Conservation (phyloP, 805 yeast genomes). For the Ogataea saltuana region DNA sequence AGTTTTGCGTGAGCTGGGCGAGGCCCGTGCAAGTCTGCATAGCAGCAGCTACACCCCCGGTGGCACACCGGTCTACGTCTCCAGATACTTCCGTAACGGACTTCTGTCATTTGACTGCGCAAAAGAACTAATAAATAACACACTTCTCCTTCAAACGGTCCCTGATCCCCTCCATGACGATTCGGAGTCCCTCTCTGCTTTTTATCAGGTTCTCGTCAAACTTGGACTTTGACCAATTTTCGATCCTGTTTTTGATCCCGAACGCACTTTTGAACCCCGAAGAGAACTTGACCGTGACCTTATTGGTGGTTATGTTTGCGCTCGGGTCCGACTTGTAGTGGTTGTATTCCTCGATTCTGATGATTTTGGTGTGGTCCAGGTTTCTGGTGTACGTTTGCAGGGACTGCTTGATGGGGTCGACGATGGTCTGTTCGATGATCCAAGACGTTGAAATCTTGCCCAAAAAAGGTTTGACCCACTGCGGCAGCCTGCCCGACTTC, state of each 20-base stretch:
- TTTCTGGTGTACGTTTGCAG: conserved; percentile 77
- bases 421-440: conserved; percentile 76
- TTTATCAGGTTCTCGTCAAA: conserved; percentile 67
- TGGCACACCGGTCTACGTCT: too few relatives aligned
- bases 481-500: conserved; percentile 79
- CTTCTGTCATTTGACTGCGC: too few relatives aligned
- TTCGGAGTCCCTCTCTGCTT: conserved; percentile 70
- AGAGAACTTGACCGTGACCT: conserved; percentile 60
- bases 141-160: conserved; percentile 19
- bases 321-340: conserved; percentile 44
- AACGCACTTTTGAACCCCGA: conserved; percentile 57
- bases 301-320: conserved; percentile 44
- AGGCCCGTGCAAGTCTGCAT: background rate
- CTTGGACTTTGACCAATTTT: conserved; percentile 73
- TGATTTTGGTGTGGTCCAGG: conserved; percentile 76
- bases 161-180: conserved; percentile 61
- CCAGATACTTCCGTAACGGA: too few relatives aligned
- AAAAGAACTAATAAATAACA: too few relatives aligned
- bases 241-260: conserved; percentile 73
- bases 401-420: conserved; percentile 57
- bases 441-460: conserved; percentile 71
- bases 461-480: conserved; percentile 73
- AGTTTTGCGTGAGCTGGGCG: conserved; percentile 57
- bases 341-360: conserved; percentile 77
- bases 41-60: too few relatives aligned